phyloP scores from a whole-genome alignment of 306 rosid species.

The Betula pendula region DNA sequence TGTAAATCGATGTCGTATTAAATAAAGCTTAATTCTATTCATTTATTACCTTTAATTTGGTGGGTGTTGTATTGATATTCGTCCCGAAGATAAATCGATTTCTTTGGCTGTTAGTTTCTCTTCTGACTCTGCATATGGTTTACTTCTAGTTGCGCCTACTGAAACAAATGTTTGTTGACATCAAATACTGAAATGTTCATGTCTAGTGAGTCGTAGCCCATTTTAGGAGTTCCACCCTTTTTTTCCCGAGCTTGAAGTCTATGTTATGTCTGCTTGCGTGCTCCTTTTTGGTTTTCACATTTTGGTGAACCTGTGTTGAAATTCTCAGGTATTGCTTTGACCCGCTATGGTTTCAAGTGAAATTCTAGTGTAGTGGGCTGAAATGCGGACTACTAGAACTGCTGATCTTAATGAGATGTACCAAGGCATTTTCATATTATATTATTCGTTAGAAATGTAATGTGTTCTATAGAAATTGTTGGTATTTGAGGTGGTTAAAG shows the following conservation, averaged over 20 bases:
- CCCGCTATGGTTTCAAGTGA: neutral
- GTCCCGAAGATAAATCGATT: neutral
- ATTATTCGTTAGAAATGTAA: neutral
- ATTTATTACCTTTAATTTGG: neutral
- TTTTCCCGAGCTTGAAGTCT: neutral
- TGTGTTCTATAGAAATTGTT: neutral
- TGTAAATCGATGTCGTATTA: slow-evolving; percentile 6
- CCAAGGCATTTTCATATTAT: neutral
- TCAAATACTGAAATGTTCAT: neutral
- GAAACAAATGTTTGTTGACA: neutral
- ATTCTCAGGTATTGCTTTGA: neutral
- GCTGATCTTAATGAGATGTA: neutral
- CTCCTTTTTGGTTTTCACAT: neutral
- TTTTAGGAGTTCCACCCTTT: neutral
- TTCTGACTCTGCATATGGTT: neutral
- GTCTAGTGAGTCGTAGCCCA: neutral
- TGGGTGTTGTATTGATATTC: neutral
- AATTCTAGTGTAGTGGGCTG: neutral
- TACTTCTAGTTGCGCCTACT: neutral
- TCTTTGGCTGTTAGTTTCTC: neutral
- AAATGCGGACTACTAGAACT: neutral
- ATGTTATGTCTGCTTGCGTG: neutral
- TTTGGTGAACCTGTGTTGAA: neutral
- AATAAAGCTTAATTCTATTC: neutral
- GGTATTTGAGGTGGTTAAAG: neutral